Conservation (phyloP, 129 eudicot species). For the Helianthus tuberosus region DNA sequence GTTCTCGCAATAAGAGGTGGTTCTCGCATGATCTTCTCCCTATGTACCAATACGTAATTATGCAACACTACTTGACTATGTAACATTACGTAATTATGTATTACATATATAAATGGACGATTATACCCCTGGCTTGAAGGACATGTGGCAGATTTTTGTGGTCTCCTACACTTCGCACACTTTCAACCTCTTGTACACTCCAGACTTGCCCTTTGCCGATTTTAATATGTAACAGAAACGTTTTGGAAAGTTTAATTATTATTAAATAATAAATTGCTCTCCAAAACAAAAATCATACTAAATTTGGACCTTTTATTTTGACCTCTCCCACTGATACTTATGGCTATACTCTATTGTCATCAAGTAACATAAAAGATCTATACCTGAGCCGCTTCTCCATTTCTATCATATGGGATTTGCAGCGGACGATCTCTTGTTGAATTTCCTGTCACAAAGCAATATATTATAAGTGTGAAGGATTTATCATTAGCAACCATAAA, state of each 20-base stretch:
- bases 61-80: too few species aligned
- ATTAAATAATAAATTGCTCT: neutral
- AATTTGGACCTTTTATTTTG: neutral
- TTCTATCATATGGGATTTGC: constrained; percentile 56
- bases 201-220: neutral
- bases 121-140: too few species aligned
- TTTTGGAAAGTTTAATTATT: neutral
- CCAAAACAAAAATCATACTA: neutral
- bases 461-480: constrained; percentile 13
- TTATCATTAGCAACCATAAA: constrained; percentile 1
- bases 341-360: neutral
- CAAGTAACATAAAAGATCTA: neutral
- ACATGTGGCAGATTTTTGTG: too few species aligned
- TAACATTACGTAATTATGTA: too few species aligned
- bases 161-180: too few species aligned
- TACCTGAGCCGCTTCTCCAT: constrained; percentile 79
- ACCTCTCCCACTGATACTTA: neutral
- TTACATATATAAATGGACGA: too few species aligned
- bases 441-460: constrained; percentile 47
- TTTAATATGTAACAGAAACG: constrained; percentile 1
- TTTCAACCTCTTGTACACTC: too few species aligned
- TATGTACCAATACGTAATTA: too few species aligned
- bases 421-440: constrained; percentile 63
- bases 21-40: too few species aligned
- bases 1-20: too few species aligned